Conservation (phyloP, 805 yeast species). For the Candida bentonensis region DNA sequence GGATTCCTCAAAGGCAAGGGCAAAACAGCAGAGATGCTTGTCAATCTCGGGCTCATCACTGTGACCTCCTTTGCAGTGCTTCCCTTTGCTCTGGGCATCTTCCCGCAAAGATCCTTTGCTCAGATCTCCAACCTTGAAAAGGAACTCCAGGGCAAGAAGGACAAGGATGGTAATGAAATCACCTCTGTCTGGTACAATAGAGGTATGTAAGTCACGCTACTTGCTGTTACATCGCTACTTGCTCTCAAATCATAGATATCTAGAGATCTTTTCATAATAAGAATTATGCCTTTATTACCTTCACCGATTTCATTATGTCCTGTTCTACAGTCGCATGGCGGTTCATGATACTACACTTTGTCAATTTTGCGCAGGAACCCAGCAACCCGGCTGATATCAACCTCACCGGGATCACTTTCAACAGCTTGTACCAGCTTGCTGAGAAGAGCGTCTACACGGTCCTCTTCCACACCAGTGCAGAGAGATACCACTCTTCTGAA, state of each 20-base stretch:
- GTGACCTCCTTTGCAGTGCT: conserved; percentile 74
- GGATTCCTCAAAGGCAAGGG: conserved; percentile 56
- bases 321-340: no score
- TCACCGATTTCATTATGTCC: no score
- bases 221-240: no score
- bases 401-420: conserved; percentile 66
- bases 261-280: no score
- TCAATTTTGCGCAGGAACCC: conserved; percentile 41
- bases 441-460: conserved; percentile 63
- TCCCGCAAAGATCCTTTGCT: conserved; percentile 76
- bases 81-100: conserved; percentile 90
- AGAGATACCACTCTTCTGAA: conserved; percentile 79
- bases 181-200: conserved; percentile 72
- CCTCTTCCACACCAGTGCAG: conserved; percentile 78
- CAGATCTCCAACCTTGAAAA: conserved; percentile 48
- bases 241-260: no score
- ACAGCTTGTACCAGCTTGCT: conserved; percentile 84
- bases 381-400: conserved; percentile 41
- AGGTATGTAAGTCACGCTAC: conserved; percentile 51
- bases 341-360: conserved; percentile 9
- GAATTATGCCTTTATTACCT: no score
- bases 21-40: conserved; percentile 44
- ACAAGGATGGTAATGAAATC: conserved; percentile 44
- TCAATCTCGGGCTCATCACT: conserved; percentile 77
- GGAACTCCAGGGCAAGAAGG: conserved; percentile 40